Base-by-base conservation (phyloP, 768 basidiomycete species). In the Macrolepiota dolichaula region DNA sequence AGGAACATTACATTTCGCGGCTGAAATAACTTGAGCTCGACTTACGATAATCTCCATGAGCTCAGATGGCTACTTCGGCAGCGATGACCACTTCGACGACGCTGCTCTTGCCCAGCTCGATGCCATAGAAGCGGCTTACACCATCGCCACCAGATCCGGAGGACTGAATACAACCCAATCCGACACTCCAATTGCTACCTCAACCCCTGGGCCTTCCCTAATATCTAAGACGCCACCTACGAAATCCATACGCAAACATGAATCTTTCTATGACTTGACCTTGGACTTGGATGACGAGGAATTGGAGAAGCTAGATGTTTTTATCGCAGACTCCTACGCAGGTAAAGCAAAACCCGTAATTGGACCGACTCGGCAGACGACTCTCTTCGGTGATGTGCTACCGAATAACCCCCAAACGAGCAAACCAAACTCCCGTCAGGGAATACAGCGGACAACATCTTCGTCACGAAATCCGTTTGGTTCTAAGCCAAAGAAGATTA, bases 21-120 rank as follows among this genome's bases (percentile, higher is more conserved):
- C 22, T 29, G 29, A 29, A 35, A 12, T 12, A 27, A 40, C 49
- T 51, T 10, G 50, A 24, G 53, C 37, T 7, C 44, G 24, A 47
- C 57, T 54, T 37, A 42, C 25, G n/a, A 32, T 60, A 42, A n/a
- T 42, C 35, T 51, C 49, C 63, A 91, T 92, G 89, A 89, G 85
- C 77, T 91, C 88, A 37, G 90, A 91, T 75, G 86, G 80, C 44
- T 91, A 86, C 68, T 92, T 89, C 69, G 82, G 84, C 63, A 68
- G 64, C n/a, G 85, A 85, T 63, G 87, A 88, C 32, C 81, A 77
- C 54, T 68, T 88, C 40, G 82, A 91, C 71, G 81, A 81, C 47
- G 82, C 79, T 37, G 79, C 83, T 2, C 67, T 91, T 6, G 73
- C 80, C 38, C 79, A 88, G 67, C 78, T 93, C 24, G 87, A 90